Evolutionary conservation across 2,329 filamentous ascomycete genomes (phyloP), one percentile per base, ranked within the genome.

Genomic region (Aspergillus oerlinghausenensis): DNA sequence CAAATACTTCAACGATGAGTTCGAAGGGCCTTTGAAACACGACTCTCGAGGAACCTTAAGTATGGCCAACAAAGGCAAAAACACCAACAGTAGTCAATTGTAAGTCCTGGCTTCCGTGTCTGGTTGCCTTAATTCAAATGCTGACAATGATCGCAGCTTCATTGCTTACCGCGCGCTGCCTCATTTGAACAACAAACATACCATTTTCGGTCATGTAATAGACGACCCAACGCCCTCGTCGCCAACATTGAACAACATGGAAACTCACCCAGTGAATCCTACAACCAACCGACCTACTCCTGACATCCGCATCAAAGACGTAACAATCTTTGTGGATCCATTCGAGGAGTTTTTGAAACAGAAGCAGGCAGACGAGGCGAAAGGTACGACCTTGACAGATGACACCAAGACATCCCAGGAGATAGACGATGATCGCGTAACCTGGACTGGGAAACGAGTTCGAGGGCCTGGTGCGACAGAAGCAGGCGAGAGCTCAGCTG

Each of bases 41-140:
- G 88, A 91, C 68, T 77, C 82, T 0, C 82, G 92, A 28, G 94
- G 94, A 11, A 84, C 92, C 0, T 70, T 95, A 26, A 92, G 88
- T 64, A 99, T 99, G 94, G 94, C 94, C 43, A 99, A 99, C 75
- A 99, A 99, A 72, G 94, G 94, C 57, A 97, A 97, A 70, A 93
- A 97, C 70, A 97, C 93, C 23, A 99, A 99, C 75, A 94, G 90
- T 8, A 90, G 86, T 64, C 94, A 99, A 74, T 99, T 88, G 76
- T 78, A 60, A 70, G 76, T 71, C 28, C 29, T 35, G 32, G 9
- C 19, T 47, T 23, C 14, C n/a, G 17, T 53, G 17, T 17, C 32
- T 49, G n/a, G 6, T 49, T 29, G 49, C 25, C 21, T 35, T 40
- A 45, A 23, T 17, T 26, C 38, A 11, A 28, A 11, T 48, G 10